Percentiles rank a stretch among this genome's conserved stretches.
These are phyloP conservation scores for Ophiostoma perfectum DNA, from an alignment of 2,329 filamentous ascomycete species.

Conservation along the genomic window DNA sequence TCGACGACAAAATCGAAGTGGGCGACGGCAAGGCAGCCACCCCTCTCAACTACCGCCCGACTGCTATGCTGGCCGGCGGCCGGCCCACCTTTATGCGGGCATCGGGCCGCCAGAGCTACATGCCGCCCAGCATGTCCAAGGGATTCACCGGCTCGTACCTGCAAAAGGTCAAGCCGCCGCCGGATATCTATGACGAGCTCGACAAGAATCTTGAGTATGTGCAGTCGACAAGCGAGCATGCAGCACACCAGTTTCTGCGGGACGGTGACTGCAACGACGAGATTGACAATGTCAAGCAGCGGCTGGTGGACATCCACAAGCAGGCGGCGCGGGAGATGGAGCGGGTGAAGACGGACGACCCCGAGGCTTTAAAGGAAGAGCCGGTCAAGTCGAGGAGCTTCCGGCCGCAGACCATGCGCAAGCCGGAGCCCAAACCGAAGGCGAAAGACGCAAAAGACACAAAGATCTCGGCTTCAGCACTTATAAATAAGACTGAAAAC, in stretches of 20 bases:
- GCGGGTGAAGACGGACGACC: constrained; percentile 49
- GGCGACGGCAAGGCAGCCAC: not conserved
- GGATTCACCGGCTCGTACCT: constrained; percentile 4
- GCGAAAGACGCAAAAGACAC: constrained; percentile 24
- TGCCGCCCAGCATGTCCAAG: not conserved
- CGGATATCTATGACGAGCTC: constrained; percentile 62
- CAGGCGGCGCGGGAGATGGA: constrained; percentile 56
- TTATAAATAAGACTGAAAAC: not conserved
- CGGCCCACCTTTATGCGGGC: constrained; percentile 30
- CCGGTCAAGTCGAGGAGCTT: constrained; percentile 44
- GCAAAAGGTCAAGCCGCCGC: constrained; percentile 24
- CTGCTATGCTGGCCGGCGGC: constrained; percentile 22
- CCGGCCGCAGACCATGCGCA: constrained; percentile 50
- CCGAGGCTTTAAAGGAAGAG: constrained; percentile 40
- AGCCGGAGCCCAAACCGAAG: constrained; percentile 35
- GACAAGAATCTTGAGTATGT: constrained; percentile 76
- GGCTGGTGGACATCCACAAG: constrained; percentile 58
- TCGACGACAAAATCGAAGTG: not conserved
- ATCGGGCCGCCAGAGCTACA: constrained; percentile 18
- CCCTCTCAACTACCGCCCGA: not conserved
- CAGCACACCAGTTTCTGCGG: constrained; percentile 82
- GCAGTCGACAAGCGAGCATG: constrained; percentile 76
- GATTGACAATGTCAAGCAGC: constrained; percentile 61
- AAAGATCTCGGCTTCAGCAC: not conserved
- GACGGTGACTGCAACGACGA: constrained; percentile 79